Evolutionary conservation across 768 basidiomycete genomes (phyloP), one percentile per base, ranked within the genome.

Genomic region (Agaricus sinodeliciosus): DNA sequence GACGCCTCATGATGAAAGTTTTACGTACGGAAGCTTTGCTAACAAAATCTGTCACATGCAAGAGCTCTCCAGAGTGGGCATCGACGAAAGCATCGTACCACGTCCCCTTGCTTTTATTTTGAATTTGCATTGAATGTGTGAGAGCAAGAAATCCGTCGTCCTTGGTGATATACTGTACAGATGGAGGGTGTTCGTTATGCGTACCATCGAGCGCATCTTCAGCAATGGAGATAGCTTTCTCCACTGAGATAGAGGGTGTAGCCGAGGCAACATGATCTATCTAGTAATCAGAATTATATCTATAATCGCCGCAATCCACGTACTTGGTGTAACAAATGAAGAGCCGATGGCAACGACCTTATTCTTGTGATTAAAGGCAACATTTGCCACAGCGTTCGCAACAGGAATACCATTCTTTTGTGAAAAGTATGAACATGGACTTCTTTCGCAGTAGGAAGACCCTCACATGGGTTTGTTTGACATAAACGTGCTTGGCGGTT

Each of bases 81-180:
- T 81, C 80, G 37, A 81, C 74, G 55, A 78, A 79, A 1, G 78
- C 79, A 63, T 82, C 79, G 56, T 72, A 72, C 79, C 78, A 82
- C 19, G 71, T 70, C 50, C 77, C 64, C 7, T 57, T 54, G 9
- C 56, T 53, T 18, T 62, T 55, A 59, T 69, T 68, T 55, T 62
- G 64, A 22, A 72, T 63, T 49, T 72, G 70, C 16, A 70, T 51
- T 12, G 65, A 67, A 57, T 75, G 69, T 8, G 70, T 67, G 18
- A 78, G 69, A 18, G 63, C 65, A 26, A 65, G 63, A 11, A 63
- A 66, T n/a, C 70, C 70, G 55, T 75, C 73, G 2, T 69, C 63
- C 49, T 62, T 63, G 27, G 62, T 70, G 40, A 76, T 62, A 56
- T 70, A 78, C 60, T 76, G 74, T 26, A 75, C 57, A 2, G 63